These are phyloP conservation scores for Apiospora aurea DNA, from an alignment of 2,329 filamentous ascomycete species.

Conservation along the genomic window DNA sequence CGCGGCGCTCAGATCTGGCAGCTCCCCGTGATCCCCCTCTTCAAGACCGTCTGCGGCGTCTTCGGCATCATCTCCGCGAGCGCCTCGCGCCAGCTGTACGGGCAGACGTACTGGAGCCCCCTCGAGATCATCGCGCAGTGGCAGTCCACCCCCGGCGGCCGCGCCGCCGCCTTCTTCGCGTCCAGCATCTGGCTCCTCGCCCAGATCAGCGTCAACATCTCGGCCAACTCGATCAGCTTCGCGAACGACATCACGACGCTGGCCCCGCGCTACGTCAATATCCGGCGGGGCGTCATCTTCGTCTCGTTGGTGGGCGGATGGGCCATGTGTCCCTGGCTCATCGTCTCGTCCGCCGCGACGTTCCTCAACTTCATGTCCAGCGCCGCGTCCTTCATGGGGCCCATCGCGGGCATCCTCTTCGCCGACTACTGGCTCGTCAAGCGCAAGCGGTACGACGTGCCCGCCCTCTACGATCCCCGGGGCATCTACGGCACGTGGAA, in stretches of 20 bases:
- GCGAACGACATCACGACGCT: conserved; percentile 43
- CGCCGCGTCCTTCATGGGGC: conserved; percentile 46
- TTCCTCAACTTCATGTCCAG: conserved; percentile 44
- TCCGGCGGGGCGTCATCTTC: conserved; percentile 41
- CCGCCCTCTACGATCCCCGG: conserved; percentile 45
- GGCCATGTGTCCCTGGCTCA: conserved; percentile 46
- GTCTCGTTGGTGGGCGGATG: conserved; percentile 43
- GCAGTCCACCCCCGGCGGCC: conserved; percentile 39
- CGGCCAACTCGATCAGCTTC: conserved; percentile 40
- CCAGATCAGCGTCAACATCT: conserved; percentile 41
- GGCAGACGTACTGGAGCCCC: conserved; percentile 56
- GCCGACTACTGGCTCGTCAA: conserved; percentile 41
- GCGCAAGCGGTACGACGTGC: conserved; percentile 43
- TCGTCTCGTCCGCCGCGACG: conserved; percentile 39
- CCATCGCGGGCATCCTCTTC: conserved; percentile 35
- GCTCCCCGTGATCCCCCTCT: conserved; percentile 54
- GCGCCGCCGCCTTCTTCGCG: conserved; percentile 43
- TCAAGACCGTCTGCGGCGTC: conserved; percentile 54
- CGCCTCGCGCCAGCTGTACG: conserved; percentile 52
- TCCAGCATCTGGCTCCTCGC: conserved; percentile 49
- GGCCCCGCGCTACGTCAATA: conserved; percentile 41
- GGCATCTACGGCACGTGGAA: conserved; percentile 46
- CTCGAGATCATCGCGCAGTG: conserved; percentile 53
- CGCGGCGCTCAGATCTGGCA: conserved; percentile 54
- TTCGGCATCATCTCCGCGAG: conserved; percentile 57